Base-by-base conservation (phyloP, 768 basidiomycete genomes). In the Solioccasus polychromus region DNA sequence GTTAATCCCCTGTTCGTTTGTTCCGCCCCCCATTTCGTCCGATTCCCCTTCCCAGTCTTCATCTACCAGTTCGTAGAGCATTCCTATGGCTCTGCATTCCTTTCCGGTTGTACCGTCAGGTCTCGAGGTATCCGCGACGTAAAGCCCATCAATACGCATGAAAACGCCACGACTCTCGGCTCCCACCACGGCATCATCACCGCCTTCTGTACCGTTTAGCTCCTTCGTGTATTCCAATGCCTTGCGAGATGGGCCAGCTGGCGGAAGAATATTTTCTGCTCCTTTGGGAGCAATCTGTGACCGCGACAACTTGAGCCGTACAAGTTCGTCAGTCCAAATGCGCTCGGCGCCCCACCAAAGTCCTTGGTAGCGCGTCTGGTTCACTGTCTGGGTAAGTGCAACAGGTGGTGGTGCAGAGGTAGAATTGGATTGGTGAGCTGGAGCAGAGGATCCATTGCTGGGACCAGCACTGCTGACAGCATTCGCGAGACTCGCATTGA, bases 261-360 rank as follows among this genome's bases (percentile, higher is more conserved):
- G 82, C 1, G 82, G 67, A 3, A 73, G 63, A 32, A 91, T 82
- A 46, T 77, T 62, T 35, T 75, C 72, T 2, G 76, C 74, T 18
- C 88, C 88, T 29, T 71, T 55, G 6, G 87, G 86, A 11, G 85
- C 85, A 45, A 90, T 71, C 50, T 79, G 79, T 26, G 73, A 68
- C 30, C 88, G 76, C 1, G 82, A 76, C 20, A 85, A 64, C 56
- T 88, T 88, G 39, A 95, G 71, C 19, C 92, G 79, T 29, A 93
- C 78, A 44, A 93, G 76, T 51, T 95, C 92, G 47, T 86, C 88
- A 5, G 76, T 71, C 91, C 92, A 95, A 42, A 93, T 88, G 24
- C 88, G 77, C 58, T 93, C 92, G 1, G 83, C 80, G 8, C 92
- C 92, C 85, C 87, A 88, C 90, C 90, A 95, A 8, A 93, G 59